phyloP scores from a whole-genome alignment of 2,329 filamentous ascomycete genomes.

The Phialophora macrospora region DNA sequence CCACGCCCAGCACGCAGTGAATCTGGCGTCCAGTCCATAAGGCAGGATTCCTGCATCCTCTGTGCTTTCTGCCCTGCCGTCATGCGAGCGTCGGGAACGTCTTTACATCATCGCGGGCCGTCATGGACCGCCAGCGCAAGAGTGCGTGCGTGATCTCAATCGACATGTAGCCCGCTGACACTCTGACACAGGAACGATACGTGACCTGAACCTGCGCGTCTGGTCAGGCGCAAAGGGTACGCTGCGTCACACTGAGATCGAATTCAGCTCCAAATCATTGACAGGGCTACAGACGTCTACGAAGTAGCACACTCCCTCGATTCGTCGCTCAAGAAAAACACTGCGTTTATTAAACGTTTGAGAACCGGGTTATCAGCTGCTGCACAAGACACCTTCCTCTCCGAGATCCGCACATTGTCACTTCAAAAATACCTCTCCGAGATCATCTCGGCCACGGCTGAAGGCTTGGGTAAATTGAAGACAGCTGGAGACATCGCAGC shows the following conservation, averaged over 20 bases:
- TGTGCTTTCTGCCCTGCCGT: slow-evolving; percentile 28
- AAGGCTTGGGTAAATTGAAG: slow-evolving; percentile 90
- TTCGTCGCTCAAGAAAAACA: slow-evolving; percentile 97
- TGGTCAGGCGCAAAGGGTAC: slow-evolving; percentile 89
- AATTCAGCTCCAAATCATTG: not conserved
- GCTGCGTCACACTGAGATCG: slow-evolving; percentile 7
- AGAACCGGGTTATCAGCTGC: slow-evolving; percentile 84
- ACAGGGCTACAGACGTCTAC: slow-evolving; percentile 69
- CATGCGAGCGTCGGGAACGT: slow-evolving; percentile 37
- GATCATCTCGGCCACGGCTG: slow-evolving; percentile 93
- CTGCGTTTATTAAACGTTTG: slow-evolving; percentile 94
- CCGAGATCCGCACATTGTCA: slow-evolving; percentile 87
- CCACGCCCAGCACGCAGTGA: slow-evolving; percentile 19
- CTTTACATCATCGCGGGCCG: slow-evolving; percentile 37
- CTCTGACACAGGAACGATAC: slow-evolving; percentile 76
- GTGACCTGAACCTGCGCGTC: slow-evolving; percentile 81
- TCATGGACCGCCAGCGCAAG: slow-evolving; percentile 58
- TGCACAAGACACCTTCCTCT: slow-evolving; percentile 79
- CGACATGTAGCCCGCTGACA: slow-evolving; percentile 17
- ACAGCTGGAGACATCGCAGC: slow-evolving; percentile 88
- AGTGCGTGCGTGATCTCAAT: slow-evolving; percentile 44
- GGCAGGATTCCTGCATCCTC: slow-evolving; percentile 27
- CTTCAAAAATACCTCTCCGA: slow-evolving; percentile 96
- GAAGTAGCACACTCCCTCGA: slow-evolving; percentile 79
- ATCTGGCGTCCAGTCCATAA: slow-evolving; percentile 18